Percentiles rank a stretch among this genome's conserved stretches.
Conservation (phyloP, 129 eudicot species). For the Helianthus tuberosus region DNA sequence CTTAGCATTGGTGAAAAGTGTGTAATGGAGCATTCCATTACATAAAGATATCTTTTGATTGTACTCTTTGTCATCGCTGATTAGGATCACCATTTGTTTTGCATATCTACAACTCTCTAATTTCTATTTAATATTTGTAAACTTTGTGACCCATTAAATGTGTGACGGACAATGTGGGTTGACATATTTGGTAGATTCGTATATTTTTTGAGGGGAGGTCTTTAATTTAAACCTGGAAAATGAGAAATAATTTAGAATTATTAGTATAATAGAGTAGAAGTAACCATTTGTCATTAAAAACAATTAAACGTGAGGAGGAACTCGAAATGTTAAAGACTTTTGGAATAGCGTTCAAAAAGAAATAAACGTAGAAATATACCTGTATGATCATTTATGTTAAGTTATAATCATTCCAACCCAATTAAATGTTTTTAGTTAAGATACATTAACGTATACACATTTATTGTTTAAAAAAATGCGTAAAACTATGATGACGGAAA, state of each 20-base stretch:
- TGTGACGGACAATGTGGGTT: neutral
- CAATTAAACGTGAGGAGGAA: neutral
- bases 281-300: no score
- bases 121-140: neutral
- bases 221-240: no score
- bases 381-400: no score
- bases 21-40: conserved; percentile 36
- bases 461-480: neutral
- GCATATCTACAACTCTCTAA: conserved; percentile 1
- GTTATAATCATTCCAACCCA: no score
- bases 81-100: conserved; percentile 43
- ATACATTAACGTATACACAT: neutral
- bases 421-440: no score
- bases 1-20: conserved; percentile 31
- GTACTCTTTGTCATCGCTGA: conserved; percentile 42
- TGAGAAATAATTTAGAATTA: no score
- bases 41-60: conserved; percentile 36
- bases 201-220: no score
- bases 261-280: no score
- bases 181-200: no score
- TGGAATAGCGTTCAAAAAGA: neutral
- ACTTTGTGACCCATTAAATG: conserved; percentile 20
- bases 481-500: no score
- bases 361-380: neutral
- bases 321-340: neutral